Evolutionary conservation across 2,329 filamentous ascomycete genomes (phyloP), one percentile per base, ranked within the genome.

Genomic region (Metarhizium brunneum): DNA sequence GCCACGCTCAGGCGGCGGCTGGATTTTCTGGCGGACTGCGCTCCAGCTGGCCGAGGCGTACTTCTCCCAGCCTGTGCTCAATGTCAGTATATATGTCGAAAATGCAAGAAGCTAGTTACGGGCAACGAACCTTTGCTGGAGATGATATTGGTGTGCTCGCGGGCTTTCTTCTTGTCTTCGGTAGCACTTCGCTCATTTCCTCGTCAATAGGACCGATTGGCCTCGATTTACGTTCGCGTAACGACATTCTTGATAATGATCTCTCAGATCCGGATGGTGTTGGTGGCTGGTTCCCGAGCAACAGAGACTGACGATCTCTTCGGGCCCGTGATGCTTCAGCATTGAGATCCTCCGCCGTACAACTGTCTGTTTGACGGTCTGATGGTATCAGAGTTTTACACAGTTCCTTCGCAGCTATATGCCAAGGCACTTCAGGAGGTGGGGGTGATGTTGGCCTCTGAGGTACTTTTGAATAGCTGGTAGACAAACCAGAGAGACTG

Each of bases 341-440:
- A 57, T 87, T 86, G 6, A 97, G 77, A 49, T 96, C 91, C 62
- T 95, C 88, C 8, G 85, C 80, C 36, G 77, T 86, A 69, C 81
- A 90, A 71, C 91, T 96, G 53, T 78, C 79, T 0, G 87, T 91
- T 62, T 90, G 83, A 3, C 91, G 82, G 61, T 87, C 79, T 0
- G 76, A 77, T 0, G 92, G 94, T 56, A 96, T 87, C 25, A 97
- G 79, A 4, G 95, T 69, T 66, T 89, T 91, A 64, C 85, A 88
- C 13, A 97, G 74, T 66, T 95, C 91, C 63, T 90, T 82, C 0
- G 89, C 82, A n/a, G 92, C 91, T 32, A 87, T 81, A 0, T 86
- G 82, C 94, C 92, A 97, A 47, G 88, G 81, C 0, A 97, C 86
- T 48, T 92, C 87, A 2, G 92, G 90, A 1, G 87, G 82, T 8